Percentiles rank a stretch among this genome's conserved stretches.
phyloP scores from a whole-genome alignment of 2,329 filamentous ascomycete species.

The Fusarium sp. region DNA sequence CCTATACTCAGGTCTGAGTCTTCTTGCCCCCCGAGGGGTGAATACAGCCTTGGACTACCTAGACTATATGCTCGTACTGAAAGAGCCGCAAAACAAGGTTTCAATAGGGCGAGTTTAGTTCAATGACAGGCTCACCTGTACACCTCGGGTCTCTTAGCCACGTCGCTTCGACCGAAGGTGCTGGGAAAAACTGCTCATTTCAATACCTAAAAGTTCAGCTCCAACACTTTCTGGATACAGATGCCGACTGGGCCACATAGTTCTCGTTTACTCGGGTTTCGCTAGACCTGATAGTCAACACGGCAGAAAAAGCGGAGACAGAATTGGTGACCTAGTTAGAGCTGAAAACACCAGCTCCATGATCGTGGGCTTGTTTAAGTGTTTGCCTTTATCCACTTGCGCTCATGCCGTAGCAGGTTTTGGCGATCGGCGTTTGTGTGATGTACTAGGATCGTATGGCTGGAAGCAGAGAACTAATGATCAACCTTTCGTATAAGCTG shows the following conservation, averaged over 20 bases:
- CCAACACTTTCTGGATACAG: not conserved
- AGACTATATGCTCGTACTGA: not conserved
- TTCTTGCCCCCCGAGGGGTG: too few species aligned
- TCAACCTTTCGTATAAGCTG: not conserved
- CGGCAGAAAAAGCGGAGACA: too few species aligned
- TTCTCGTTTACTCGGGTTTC: not conserved
- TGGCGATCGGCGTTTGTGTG: not conserved
- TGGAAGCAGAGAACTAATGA: not conserved
- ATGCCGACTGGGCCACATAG: not conserved
- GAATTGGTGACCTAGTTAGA: not conserved
- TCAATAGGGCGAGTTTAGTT: not conserved
- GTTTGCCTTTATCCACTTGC: not conserved
- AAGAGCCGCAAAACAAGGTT: constrained; percentile 5
- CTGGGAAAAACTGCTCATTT: not conserved
- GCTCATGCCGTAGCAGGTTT: not conserved
- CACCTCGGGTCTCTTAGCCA: not conserved
- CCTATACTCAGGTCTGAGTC: too few species aligned
- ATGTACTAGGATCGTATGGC: not conserved
- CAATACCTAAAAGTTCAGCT: not conserved
- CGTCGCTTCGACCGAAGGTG: not conserved
- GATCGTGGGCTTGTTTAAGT: not conserved
- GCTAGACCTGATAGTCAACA: not conserved
- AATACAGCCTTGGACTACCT: not conserved
- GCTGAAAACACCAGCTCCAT: not conserved
- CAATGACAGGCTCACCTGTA: not conserved